Percentiles rank a stretch among this genome's conserved stretches.
These are phyloP conservation scores for Talaromyces amestolkiae DNA, from an alignment of 2,329 filamentous ascomycete species.

Conservation along the genomic window DNA sequence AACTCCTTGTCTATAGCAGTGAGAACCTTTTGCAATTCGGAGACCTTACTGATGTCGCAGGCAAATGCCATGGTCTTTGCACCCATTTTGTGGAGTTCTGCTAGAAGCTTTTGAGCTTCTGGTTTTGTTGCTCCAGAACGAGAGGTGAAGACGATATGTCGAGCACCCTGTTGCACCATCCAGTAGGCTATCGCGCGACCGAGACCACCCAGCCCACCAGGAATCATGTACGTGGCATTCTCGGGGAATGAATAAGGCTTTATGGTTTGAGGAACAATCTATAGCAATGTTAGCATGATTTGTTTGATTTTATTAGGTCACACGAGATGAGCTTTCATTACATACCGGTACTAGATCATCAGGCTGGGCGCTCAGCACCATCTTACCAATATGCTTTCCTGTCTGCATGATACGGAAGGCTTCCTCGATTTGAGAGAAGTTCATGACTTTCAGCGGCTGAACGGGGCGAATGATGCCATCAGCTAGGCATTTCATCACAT, in stretches of 20 bases:
- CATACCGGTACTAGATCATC: background rate
- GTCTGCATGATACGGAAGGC: background rate
- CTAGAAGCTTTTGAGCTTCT: background rate
- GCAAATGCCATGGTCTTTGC: background rate
- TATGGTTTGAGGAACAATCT: background rate
- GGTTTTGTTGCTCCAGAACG: background rate
- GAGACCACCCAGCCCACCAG: slow-evolving; percentile 22
- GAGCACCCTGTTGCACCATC: slow-evolving; percentile 32
- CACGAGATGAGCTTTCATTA: background rate
- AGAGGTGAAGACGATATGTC: slow-evolving; percentile 31
- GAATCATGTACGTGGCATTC: background rate
- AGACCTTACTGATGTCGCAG: background rate
- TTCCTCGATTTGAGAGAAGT: background rate
- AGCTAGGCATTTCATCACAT: background rate
- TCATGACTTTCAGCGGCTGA: slow-evolving; percentile 15
- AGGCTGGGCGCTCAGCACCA: background rate
- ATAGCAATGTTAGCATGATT: background rate
- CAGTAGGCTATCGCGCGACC: slow-evolving; percentile 31
- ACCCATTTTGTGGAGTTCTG: background rate
- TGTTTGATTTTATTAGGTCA: background rate
- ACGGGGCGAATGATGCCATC: slow-evolving; percentile 16
- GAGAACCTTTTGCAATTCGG: background rate
- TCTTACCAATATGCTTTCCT: background rate
- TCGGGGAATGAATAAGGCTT: background rate
- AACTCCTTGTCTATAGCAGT: background rate